These are phyloP conservation scores for Gymnopilus junonius DNA, from an alignment of 768 basidiomycete genomes.

Conservation along the genomic window DNA sequence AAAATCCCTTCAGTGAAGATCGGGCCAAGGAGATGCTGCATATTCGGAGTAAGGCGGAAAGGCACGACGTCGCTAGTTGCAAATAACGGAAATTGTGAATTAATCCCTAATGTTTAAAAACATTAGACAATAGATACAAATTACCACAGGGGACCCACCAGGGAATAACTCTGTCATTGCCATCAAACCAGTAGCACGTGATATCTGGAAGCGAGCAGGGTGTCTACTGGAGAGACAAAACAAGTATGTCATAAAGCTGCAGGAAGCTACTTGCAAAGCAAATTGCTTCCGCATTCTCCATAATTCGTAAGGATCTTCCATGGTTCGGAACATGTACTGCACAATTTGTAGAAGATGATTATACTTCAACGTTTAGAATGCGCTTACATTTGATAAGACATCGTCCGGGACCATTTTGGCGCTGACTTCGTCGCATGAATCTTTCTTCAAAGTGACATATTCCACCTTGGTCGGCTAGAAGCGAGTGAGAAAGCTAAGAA, in stretches of 20 bases:
- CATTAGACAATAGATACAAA: background rate
- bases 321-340: constrained; percentile 90
- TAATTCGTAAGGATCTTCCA: constrained; percentile 81
- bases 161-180: constrained; percentile 94
- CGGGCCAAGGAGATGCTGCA: constrained; percentile 91
- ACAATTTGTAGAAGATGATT: background rate
- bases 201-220: constrained; percentile 86
- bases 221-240: constrained; percentile 83
- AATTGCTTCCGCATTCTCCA: constrained; percentile 99
- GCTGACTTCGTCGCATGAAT: constrained; percentile 86
- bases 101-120: constrained; percentile 37
- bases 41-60: constrained; percentile 96
- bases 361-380: constrained; percentile 3
- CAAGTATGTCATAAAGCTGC: constrained; percentile 91
- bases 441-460: constrained; percentile 74
- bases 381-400: constrained; percentile 77
- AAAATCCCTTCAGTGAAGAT: constrained; percentile 90
- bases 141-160: constrained; percentile 44
- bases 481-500: background rate
- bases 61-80: constrained; percentile 87
- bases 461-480: constrained; percentile 64
- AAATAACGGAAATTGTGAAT: constrained; percentile 59
- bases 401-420: constrained; percentile 90
- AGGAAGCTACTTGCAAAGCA: constrained; percentile 84
- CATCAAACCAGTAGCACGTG: constrained; percentile 86